Evolutionary conservation across 441 rosid genomes (phyloP).

Genomic region (Pelargonium australe): DNA sequence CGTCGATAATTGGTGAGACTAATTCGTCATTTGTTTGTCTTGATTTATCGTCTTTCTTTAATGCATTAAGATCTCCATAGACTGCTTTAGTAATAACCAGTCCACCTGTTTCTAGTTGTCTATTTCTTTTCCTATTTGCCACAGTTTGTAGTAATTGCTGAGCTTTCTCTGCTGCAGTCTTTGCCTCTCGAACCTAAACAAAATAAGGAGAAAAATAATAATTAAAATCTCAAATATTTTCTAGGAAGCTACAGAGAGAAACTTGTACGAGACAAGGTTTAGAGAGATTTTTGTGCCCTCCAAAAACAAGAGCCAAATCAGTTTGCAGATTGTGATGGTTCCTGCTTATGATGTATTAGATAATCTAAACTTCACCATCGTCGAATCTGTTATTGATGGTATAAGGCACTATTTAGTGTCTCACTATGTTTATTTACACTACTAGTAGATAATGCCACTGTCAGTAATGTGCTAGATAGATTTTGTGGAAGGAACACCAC

Average conservation of each 20-base stretch:
- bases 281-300: neutral
- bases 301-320: neutral
- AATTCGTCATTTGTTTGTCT: constrained; percentile 33
- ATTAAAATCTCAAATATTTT: neutral
- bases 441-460: neutral
- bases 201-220: neutral
- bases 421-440: neutral
- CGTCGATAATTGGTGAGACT: constrained; percentile 62
- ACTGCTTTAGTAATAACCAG: constrained; percentile 65
- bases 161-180: constrained; percentile 65
- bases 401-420: constrained; percentile 1
- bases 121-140: constrained; percentile 70
- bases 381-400: neutral
- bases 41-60: constrained; percentile 39
- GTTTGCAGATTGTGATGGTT: constrained; percentile 8
- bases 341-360: neutral
- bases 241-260: neutral
- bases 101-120: constrained; percentile 65
- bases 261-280: neutral
- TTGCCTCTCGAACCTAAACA: constrained; percentile 68
- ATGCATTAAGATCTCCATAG: constrained; percentile 62
- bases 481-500: neutral
- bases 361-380: neutral
- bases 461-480: constrained; percentile 1
- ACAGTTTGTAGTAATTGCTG: constrained; percentile 72